Conservation (phyloP, 768 basidiomycete genomes). For the Candolleomyces eurysporus region DNA sequence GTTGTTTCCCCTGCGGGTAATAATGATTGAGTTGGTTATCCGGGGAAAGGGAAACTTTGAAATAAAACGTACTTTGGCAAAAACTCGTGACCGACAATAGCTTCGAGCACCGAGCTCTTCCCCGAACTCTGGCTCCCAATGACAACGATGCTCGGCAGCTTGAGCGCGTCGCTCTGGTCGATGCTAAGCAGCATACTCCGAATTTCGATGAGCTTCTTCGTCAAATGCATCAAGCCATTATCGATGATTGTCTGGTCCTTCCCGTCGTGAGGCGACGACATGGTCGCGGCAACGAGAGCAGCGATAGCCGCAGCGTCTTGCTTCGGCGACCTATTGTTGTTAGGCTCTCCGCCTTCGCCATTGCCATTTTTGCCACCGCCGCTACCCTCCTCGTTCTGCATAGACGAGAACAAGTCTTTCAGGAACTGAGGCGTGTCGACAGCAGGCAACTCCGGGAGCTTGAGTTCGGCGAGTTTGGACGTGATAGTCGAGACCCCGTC, state of each 20-base stretch:
- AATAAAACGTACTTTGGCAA: conserved; percentile 80
- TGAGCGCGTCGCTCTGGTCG: conserved; percentile 92
- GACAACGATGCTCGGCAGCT: conserved; percentile 96
- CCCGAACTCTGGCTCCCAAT: conserved; percentile 98
- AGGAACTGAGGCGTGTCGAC: conserved; percentile 65
- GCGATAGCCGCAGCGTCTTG: conserved; percentile 62
- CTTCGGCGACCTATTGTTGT: conserved; percentile 50
- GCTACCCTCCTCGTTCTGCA: conserved; percentile 28
- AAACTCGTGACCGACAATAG: conserved; percentile 97
- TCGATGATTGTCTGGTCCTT: conserved; percentile 47
- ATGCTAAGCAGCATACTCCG: conserved; percentile 92
- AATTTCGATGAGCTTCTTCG: conserved; percentile 94
- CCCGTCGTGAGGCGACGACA: conserved; percentile 73
- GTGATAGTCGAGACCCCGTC: conserved; percentile 63
- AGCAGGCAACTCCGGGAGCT: conserved; percentile 54
- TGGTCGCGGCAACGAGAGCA: conserved; percentile 71
- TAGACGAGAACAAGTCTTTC: conserved; percentile 54
- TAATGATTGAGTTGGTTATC: neutral
- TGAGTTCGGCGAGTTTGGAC: conserved; percentile 56
- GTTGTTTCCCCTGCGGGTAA: conserved; percentile 77
- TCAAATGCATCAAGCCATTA: conserved; percentile 91
- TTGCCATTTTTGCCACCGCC: conserved; percentile 25
- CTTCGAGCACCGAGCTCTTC: conserved; percentile 96
- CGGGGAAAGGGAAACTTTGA: neutral
- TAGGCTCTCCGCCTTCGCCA: conserved; percentile 25